These are phyloP conservation scores for Fusarium albidum DNA, from an alignment of 2,329 filamentous ascomycete species.

Conservation along the genomic window DNA sequence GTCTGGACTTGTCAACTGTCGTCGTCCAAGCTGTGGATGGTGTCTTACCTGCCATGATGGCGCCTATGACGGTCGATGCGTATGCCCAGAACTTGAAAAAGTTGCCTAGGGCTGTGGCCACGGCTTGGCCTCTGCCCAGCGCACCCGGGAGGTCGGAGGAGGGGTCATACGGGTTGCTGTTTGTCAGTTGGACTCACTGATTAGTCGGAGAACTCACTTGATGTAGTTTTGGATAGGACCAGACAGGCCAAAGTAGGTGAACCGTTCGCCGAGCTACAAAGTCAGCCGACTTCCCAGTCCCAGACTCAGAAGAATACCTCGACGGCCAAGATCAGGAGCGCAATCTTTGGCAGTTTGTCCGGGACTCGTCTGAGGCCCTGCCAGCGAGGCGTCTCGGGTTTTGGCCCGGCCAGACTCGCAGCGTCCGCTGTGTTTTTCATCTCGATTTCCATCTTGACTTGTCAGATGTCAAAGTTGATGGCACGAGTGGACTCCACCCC, in stretches of 20 bases:
- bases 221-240: slow-evolving; percentile 45
- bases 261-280: slow-evolving; percentile 40
- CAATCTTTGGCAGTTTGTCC: slow-evolving; percentile 40
- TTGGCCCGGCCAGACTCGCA: slow-evolving; percentile 7
- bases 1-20: slow-evolving; percentile 6
- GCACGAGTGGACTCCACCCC: neutral
- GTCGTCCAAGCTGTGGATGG: neutral
- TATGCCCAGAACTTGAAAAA: slow-evolving; percentile 42
- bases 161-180: slow-evolving; percentile 34
- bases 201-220: slow-evolving; percentile 20
- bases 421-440: slow-evolving; percentile 12
- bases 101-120: slow-evolving; percentile 33
- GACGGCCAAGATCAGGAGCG: slow-evolving; percentile 39
- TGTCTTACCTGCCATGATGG: slow-evolving; percentile 10
- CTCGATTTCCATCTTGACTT: slow-evolving; percentile 9
- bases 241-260: slow-evolving; percentile 43
- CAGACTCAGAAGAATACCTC: slow-evolving; percentile 13
- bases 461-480: neutral
- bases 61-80: slow-evolving; percentile 19
- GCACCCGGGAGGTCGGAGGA: slow-evolving; percentile 24
- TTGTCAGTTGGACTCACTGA: too few species aligned
- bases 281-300: neutral
- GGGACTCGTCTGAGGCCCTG: slow-evolving; percentile 35
- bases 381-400: slow-evolving; percentile 12
- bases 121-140: slow-evolving; percentile 32